Percentiles rank a stretch among this genome's conserved stretches.
Evolutionary conservation across 139 green algal genomes (phyloP).

Genomic region (Closterium sp.): DNA sequence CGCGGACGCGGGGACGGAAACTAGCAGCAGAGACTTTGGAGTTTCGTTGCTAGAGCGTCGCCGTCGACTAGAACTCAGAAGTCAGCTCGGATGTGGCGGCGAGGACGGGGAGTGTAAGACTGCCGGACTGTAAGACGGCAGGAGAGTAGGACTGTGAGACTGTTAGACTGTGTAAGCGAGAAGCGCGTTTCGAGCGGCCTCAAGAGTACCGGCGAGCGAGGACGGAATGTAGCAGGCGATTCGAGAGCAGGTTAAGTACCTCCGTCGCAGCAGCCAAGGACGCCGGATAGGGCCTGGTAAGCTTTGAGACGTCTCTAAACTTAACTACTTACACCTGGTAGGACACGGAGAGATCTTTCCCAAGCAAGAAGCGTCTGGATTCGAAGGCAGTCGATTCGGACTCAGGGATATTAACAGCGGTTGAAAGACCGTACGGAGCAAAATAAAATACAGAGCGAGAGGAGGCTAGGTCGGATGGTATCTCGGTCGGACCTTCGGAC

Average conservation of each 20-base stretch:
- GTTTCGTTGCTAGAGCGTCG: no score
- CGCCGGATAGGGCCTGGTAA: neutral
- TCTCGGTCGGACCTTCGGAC: no score
- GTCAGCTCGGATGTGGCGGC: neutral
- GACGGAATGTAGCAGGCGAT: no score
- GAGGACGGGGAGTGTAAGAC: no score
- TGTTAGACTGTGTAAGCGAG: neutral
- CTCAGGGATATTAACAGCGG: neutral
- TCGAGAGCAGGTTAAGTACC: no score
- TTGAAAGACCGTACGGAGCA: neutral
- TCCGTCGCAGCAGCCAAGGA: neutral
- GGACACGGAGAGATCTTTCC: neutral
- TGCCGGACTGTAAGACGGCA: no score
- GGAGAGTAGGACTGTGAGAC: no score
- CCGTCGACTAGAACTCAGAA: no score
- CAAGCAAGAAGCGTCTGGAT: no score
- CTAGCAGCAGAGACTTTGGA: neutral
- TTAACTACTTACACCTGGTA: no score
- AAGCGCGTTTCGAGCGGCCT: neutral
- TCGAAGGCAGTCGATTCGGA: neutral
- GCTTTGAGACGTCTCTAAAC: no score
- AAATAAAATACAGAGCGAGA: neutral
- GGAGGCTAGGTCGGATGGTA: neutral
- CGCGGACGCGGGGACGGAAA: neutral
- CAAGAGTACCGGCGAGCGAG: neutral